Evolutionary conservation across 1,284 basidiomycete genomes (phyloP), one percentile per base, ranked within the genome.

Genomic region (Macrocystidia cucumis): DNA sequence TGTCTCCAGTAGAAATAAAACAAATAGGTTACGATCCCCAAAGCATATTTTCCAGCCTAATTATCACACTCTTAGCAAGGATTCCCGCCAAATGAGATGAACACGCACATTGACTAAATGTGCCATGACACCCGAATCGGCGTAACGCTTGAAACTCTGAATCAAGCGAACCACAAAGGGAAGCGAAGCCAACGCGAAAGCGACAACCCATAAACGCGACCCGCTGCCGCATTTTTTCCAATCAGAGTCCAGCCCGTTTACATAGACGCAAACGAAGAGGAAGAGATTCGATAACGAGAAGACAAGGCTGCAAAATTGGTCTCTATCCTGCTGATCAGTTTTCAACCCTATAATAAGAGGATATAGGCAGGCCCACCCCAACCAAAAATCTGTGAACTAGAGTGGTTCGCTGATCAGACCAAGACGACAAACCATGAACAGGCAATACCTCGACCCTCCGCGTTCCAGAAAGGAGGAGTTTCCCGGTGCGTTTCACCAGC

Each of bases 121-220:
- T 0, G 84, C 84, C 18, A 63, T 49, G 19, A 85, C 60, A 27
- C 65, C 62, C 5, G 86, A 89, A 54, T 96, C 92, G 24, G 59
- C 59, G 55, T 81, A 97, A 65, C 93, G 89, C 48, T 82, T 84
- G 27, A 95, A 50, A 55, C 88, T 91, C 55, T 98, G 93, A 8
- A 87, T 65, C 29, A 92, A 54, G 62, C 93, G 90, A 21, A 79
- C 63, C 1, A 86, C 38, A 9, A 84, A 67, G 0, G 90, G 89
- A 1, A 89, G 45, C 2, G 62, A 45, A 0, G 60, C 74, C 16
- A 85, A 60, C 1, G 72, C 46, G 44, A 75, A 79, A 4, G 72
- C 66, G 20, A 70, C 53, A n/a, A 63, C 72, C 85, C 84, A 88
- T 27, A 65, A 49, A 14, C 49, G 52, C 9, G 66, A 64, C 12